Percentiles rank a stretch among this genome's conserved stretches.
Conservation (phyloP, 345 rosid species). For the Corchorus olitorius region DNA sequence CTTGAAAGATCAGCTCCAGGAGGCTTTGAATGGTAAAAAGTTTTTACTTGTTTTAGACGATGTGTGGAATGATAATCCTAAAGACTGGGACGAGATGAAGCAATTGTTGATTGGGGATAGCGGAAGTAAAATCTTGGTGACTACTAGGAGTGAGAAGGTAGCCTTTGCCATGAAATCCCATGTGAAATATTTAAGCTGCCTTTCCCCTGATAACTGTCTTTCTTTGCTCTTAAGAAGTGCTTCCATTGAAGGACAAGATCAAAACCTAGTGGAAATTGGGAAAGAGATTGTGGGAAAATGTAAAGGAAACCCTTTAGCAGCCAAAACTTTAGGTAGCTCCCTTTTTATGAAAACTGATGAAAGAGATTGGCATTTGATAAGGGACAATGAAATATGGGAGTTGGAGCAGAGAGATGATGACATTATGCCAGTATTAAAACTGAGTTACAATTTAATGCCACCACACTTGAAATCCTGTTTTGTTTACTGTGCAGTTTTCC, state of each 20-base stretch:
- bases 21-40: not conserved
- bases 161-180: not conserved
- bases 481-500: constrained; percentile 37
- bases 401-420: not conserved
- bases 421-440: constrained; percentile 23
- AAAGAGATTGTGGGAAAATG: constrained; percentile 14
- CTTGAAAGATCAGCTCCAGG: not conserved
- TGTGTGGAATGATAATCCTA: constrained; percentile 14
- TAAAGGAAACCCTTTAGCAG: constrained; percentile 24
- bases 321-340: constrained; percentile 18
- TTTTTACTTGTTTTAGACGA: constrained; percentile 28
- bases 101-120: not conserved
- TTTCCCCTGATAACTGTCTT: not conserved
- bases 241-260: not conserved
- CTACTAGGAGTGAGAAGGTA: constrained; percentile 6
- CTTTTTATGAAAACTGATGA: not conserved
- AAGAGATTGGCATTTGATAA: constrained; percentile 10
- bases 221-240: constrained; percentile 7
- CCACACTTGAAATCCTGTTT: constrained; percentile 36
- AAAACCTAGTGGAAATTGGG: not conserved
- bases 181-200: not conserved
- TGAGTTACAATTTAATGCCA: constrained; percentile 38
- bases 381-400: constrained; percentile 7
- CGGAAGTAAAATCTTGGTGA: constrained; percentile 24
- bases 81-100: not conserved